Evolutionary conservation across 179 eudicot species (phyloP).

Genomic region (Nepenthes alata): DNA sequence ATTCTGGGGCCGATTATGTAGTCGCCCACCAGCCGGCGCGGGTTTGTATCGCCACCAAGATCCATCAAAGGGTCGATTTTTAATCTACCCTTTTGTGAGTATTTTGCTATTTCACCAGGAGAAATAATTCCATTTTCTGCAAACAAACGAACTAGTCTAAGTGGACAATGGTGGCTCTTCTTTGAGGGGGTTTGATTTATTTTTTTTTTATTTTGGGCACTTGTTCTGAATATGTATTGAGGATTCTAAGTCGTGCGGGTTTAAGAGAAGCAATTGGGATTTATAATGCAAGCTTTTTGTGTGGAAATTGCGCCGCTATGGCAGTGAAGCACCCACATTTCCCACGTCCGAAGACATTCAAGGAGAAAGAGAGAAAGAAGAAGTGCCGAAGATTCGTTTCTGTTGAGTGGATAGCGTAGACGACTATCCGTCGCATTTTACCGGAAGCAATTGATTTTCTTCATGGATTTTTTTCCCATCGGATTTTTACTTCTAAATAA

Average conservation of each 20-base stretch:
- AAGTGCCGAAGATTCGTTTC: background rate
- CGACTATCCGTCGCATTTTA: background rate
- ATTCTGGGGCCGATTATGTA: conserved; percentile 35
- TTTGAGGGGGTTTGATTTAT: no score
- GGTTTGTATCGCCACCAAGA: conserved; percentile 8
- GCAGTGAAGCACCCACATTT: conserved; percentile 5
- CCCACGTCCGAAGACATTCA: background rate
- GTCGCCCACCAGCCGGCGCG: conserved; percentile 27
- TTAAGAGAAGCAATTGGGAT: conserved; percentile 3
- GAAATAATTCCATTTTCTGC: background rate
- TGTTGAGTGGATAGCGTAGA: conserved; percentile 20
- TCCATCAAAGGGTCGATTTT: conserved; percentile 18
- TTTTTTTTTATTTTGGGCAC: background rate
- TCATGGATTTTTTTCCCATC: no score
- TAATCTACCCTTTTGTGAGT: conserved; percentile 8
- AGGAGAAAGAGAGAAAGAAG: conserved; percentile 7
- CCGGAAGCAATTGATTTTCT: no score
- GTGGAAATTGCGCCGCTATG: conserved; percentile 7
- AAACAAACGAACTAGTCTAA: background rate
- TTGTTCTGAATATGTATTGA: background rate
- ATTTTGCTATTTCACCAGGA: conserved; percentile 1
- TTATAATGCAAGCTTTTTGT: conserved; percentile 1
- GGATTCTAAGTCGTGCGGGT: background rate
- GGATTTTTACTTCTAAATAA: no score
- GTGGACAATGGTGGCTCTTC: background rate